Evolutionary conservation across 768 basidiomycete genomes (phyloP).

Genomic region (Suillus hirtellus): DNA sequence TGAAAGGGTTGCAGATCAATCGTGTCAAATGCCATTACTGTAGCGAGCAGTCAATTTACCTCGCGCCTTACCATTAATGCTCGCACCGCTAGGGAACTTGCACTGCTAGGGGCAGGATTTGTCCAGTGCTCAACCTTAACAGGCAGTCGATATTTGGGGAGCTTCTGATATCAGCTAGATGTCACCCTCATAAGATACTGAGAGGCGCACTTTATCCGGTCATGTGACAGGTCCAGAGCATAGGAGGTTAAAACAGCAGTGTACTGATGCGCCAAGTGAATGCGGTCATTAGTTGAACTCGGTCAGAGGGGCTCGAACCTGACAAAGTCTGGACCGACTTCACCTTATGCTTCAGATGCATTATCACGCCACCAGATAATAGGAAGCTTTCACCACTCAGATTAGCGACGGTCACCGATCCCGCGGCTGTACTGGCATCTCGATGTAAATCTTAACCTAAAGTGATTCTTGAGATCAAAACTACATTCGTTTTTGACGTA

Average conservation of each 20-base stretch:
- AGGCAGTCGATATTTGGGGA: conserved; percentile 2
- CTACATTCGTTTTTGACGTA: conserved; percentile 20
- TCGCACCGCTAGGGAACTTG: conserved; percentile 35
- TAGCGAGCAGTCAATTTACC: conserved; percentile 37
- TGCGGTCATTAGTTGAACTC: conserved; percentile 53
- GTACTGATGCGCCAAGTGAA: conserved; percentile 53
- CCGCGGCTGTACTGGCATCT: conserved; percentile 43
- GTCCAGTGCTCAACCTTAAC: conserved; percentile 63
- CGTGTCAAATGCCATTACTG: background rate
- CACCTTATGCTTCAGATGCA: conserved; percentile 41
- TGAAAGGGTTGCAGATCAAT: conserved; percentile 3
- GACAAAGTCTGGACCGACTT: background rate
- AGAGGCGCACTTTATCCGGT: conserved; percentile 46
- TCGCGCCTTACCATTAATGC: conserved; percentile 60
- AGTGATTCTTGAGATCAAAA: conserved; percentile 9
- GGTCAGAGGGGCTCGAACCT: background rate
- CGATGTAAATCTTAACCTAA: conserved; percentile 45
- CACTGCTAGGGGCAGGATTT: conserved; percentile 44
- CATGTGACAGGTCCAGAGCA: conserved; percentile 57
- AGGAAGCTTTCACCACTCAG: conserved; percentile 40
- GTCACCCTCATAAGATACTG: conserved; percentile 60
- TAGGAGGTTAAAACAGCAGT: conserved; percentile 57
- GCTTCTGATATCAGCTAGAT: conserved; percentile 55
- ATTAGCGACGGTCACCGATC: conserved; percentile 32
- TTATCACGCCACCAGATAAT: conserved; percentile 46